phyloP scores from a whole-genome alignment of 169 alveolate species.

The Plasmodium gaboni region DNA sequence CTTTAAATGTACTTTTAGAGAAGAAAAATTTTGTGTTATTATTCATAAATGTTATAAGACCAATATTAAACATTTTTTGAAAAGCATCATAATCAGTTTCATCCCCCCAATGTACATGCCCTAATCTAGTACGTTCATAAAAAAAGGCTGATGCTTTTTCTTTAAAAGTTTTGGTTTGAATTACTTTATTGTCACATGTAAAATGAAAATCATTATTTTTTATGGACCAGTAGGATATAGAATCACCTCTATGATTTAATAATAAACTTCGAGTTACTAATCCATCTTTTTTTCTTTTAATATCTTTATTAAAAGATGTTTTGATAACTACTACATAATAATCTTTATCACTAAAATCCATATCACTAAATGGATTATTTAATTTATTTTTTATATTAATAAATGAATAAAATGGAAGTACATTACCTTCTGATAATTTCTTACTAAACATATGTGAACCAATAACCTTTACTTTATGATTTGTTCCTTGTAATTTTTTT shows the following conservation, averaged over 20 bases:
- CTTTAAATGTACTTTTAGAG: constrained; percentile 13
- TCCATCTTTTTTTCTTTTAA: constrained; percentile 39
- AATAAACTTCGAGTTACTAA: constrained; percentile 16
- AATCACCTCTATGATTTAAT: constrained; percentile 23
- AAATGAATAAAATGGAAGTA: constrained; percentile 32
- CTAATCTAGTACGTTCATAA: constrained; percentile 59
- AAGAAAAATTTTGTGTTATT: constrained; percentile 28
- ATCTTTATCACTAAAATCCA: constrained; percentile 17
- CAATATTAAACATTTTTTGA: constrained; percentile 68
- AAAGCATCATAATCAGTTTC: constrained; percentile 67
- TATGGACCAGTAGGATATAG: constrained; percentile 50
- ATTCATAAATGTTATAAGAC: constrained; percentile 62
- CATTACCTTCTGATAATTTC: constrained; percentile 4
- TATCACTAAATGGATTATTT: constrained; percentile 1
- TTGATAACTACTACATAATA: neutral
- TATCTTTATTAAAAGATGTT: constrained; percentile 29
- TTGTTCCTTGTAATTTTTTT: constrained; percentile 5
- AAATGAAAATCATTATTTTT: constrained; percentile 58
- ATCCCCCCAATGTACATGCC: constrained; percentile 71
- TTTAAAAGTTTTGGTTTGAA: constrained; percentile 31
- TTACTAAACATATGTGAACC: constrained; percentile 26
- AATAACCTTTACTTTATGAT: constrained; percentile 7
- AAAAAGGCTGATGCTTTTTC: constrained; percentile 57
- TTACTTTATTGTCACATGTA: constrained; percentile 30
- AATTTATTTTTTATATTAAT: constrained; percentile 32